Evolutionary conservation across 78 protist species (phyloP).

Genomic region (Thecamonas trahens): DNA sequence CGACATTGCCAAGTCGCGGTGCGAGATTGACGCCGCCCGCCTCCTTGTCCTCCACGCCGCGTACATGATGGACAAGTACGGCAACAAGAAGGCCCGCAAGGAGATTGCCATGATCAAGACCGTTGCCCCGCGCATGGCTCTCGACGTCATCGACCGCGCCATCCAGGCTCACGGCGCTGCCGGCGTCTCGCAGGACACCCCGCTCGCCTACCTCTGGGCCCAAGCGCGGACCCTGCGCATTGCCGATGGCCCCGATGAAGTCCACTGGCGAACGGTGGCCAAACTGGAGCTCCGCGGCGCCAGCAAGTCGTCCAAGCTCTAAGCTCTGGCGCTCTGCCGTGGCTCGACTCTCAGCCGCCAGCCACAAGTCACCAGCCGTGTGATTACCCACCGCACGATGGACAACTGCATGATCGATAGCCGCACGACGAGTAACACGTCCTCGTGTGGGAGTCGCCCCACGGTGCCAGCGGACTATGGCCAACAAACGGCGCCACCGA

Average conservation of each 20-base stretch:
- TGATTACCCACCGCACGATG: too few relatives aligned
- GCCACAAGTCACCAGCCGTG: too few relatives aligned
- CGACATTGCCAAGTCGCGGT: constrained; percentile 52
- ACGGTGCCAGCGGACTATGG: too few relatives aligned
- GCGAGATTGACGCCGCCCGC: constrained; percentile 66
- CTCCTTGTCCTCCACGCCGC: constrained; percentile 53
- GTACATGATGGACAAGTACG: constrained; percentile 34
- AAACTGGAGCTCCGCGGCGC: background rate
- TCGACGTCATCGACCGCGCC: constrained; percentile 57
- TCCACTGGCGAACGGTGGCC: background rate
- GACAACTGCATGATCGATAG: too few relatives aligned
- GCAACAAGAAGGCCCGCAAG: constrained; percentile 42
- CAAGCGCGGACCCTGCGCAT: constrained; percentile 42
- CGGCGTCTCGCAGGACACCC: constrained; percentile 14
- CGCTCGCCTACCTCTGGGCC: constrained; percentile 22
- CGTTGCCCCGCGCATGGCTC: constrained; percentile 40
- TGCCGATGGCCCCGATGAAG: constrained; percentile 80
- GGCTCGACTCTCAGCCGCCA: too few relatives aligned
- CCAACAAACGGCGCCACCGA: too few relatives aligned
- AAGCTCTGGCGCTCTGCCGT: too few relatives aligned
- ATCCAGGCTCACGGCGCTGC: constrained; percentile 54
- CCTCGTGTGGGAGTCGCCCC: too few relatives aligned
- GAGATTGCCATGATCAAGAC: constrained; percentile 58
- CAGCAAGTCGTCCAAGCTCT: too few relatives aligned
- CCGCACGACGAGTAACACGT: too few relatives aligned